Percentiles rank a stretch among this genome's conserved stretches.
These are phyloP conservation scores for Ceratocystiopsis sp. DNA, from an alignment of 2,329 filamentous ascomycete species.

Conservation along the genomic window DNA sequence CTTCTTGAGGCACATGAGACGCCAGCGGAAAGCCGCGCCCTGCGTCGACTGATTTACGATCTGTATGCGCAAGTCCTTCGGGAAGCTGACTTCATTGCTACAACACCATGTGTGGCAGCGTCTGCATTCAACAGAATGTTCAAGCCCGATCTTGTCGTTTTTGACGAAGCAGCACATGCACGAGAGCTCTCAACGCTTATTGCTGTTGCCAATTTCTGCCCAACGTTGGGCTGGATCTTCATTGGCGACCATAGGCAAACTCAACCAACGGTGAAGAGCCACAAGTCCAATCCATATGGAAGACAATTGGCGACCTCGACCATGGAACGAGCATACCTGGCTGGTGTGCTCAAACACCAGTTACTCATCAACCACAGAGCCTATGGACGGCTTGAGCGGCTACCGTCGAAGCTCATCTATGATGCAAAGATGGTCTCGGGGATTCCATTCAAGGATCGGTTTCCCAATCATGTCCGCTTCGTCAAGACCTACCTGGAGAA, in stretches of 20 bases:
- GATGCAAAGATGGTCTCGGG: slow-evolving; percentile 20
- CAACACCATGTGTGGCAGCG: slow-evolving; percentile 26
- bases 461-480: slow-evolving; percentile 9
- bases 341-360: slow-evolving; percentile 10
- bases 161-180: slow-evolving; percentile 47
- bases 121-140: slow-evolving; percentile 33
- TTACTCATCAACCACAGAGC: slow-evolving; percentile 16
- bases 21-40: slow-evolving; percentile 2
- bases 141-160: slow-evolving; percentile 69
- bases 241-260: slow-evolving; percentile 29
- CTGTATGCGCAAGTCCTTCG: slow-evolving; percentile 23
- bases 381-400: slow-evolving; percentile 16
- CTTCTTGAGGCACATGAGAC: slow-evolving; percentile 16
- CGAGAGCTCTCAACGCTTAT: slow-evolving; percentile 28
- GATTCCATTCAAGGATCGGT: slow-evolving; percentile 6
- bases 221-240: slow-evolving; percentile 24
- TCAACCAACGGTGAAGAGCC: slow-evolving; percentile 20
- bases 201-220: slow-evolving; percentile 24
- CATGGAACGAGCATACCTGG: slow-evolving; percentile 13
- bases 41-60: slow-evolving; percentile 7
- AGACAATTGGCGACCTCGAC: slow-evolving; percentile 11
- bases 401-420: slow-evolving; percentile 27
- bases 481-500: slow-evolving; percentile 7
- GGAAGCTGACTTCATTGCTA: slow-evolving; percentile 26
- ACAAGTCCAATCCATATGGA: slow-evolving; percentile 6